Percentiles rank a stretch among this genome's conserved stretches.
phyloP scores from a whole-genome alignment of 2,329 filamentous ascomycete species.

The Sarocladiaceae sp. region DNA sequence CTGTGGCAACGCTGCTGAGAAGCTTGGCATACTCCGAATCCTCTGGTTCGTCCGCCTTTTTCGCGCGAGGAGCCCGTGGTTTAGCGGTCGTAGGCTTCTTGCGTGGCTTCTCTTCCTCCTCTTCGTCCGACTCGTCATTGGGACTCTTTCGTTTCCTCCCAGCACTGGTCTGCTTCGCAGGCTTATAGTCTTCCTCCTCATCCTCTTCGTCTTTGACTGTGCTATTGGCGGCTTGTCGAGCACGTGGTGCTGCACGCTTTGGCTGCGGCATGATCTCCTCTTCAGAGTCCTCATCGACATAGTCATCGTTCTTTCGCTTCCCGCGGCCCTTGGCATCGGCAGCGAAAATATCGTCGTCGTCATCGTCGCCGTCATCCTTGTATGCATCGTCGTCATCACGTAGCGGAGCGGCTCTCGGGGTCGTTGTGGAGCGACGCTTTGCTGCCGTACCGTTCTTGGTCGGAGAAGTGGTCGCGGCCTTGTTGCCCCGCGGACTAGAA shows the following conservation, averaged over 20 bases:
- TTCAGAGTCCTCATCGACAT: slow-evolving; percentile 68
- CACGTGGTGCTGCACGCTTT: slow-evolving; percentile 47
- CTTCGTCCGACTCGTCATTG: slow-evolving; percentile 45
- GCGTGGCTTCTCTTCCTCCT: slow-evolving; percentile 53
- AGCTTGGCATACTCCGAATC: slow-evolving; percentile 71
- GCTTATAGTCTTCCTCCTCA: slow-evolving; percentile 23
- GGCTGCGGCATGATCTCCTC: slow-evolving; percentile 59
- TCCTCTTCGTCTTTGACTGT: slow-evolving; percentile 15
- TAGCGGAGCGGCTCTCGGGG: slow-evolving; percentile 25
- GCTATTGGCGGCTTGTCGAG: slow-evolving; percentile 17
- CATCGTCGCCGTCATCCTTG: slow-evolving; percentile 61
- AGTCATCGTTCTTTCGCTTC: slow-evolving; percentile 67
- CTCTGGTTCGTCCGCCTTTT: slow-evolving; percentile 62
- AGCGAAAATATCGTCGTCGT: slow-evolving; percentile 78
- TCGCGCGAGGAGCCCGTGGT: slow-evolving; percentile 50
- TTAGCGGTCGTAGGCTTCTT: slow-evolving; percentile 55
- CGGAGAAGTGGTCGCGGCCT: slow-evolving; percentile 23
- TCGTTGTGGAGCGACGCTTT: slow-evolving; percentile 36
- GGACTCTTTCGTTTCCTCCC: slow-evolving; percentile 54
- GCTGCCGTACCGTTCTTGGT: slow-evolving; percentile 24
- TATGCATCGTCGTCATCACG: slow-evolving; percentile 51
- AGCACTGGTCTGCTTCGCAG: slow-evolving; percentile 14
- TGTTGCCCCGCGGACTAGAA: slow-evolving; percentile 46
- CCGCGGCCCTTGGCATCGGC: slow-evolving; percentile 60
- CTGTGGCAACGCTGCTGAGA: slow-evolving; percentile 76